Base-by-base conservation (phyloP, 768 basidiomycete species). In the Suillus alpinus region DNA sequence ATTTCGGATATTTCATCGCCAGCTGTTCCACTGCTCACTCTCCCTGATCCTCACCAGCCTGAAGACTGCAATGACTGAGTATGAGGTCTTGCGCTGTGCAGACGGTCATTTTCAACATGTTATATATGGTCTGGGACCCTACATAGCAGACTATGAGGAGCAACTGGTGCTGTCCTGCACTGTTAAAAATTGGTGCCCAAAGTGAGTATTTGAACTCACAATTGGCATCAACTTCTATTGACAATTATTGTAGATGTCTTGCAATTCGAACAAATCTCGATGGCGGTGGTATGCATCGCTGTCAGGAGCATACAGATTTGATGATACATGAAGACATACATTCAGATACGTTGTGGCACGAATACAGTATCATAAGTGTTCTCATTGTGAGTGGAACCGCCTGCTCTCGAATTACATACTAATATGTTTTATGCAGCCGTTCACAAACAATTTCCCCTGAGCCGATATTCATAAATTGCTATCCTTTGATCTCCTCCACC, bases 141-240 rank as follows among this genome's bases (percentile, higher is more conserved):
- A 76, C 44, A 77, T 80, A 61, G 76, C 75, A 0, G 75, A 80
- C 58, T 78, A 80, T 57, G 76, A 73, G 1, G 76, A 80, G 57
- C 77, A 78, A 61, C 70, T 61, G 1, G 52, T 4, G 53, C 73
- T 75, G 0, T 67, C 73, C 12, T 69, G 75, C 36, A 64, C 76
- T 50, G 70, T 78, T 2, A 71, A 72, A 53, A 67, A 66, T 0
- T 78, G 77, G 77, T 79, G 77, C 62, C 58, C 73, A 16, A 64
- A 64, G 77, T 77, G 66, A 43, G 53, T 66, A 37, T 60, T 58
- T 59, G 41, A 20, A 31, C 55, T 18, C 13, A 2, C 32, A 29
- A 8, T 13, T n/a, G n/a, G 20, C 32, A 49, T 51, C 20, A 58
- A 62, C 43, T 59, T 44, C 49, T 51, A 36, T 60, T 60, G 55